phyloP scores from a whole-genome alignment of 73 alveolate genomes.

The Tetrahymena elliotti region DNA sequence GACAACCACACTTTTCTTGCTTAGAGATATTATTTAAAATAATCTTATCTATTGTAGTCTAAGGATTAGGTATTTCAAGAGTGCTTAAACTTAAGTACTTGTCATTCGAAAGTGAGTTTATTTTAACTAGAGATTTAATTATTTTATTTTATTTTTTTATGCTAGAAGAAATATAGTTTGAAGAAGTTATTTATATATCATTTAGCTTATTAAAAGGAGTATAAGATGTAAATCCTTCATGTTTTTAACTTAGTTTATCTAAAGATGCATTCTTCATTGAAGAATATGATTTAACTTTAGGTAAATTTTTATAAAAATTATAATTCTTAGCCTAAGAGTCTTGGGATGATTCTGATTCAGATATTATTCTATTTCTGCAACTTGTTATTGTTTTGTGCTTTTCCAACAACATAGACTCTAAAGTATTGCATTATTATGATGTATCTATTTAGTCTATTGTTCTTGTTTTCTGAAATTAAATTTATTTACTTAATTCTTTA shows the following conservation, averaged over 20 bases:
- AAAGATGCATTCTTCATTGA: neutral
- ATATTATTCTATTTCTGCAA: neutral
- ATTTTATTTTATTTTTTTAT: neutral
- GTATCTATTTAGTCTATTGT: neutral
- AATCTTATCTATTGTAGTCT: neutral
- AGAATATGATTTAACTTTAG: neutral
- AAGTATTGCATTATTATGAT: neutral
- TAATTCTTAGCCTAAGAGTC: neutral
- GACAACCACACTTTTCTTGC: neutral
- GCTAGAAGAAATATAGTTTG: neutral
- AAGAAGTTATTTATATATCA: neutral
- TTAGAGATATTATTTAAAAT: neutral
- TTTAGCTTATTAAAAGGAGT: neutral
- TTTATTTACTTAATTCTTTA: neutral
- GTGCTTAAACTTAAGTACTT: neutral
- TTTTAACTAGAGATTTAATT: neutral
- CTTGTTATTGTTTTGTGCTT: neutral
- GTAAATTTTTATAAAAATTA: neutral
- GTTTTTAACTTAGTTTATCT: neutral
- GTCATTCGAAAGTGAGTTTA: neutral
- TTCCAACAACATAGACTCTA: neutral
- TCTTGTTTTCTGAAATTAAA: too few relatives aligned
- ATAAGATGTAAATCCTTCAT: neutral
- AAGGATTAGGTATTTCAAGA: neutral
- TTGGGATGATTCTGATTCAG: neutral